Base-by-base conservation (phyloP, 1,284 basidiomycete genomes). In the Boletus semigastroideus region DNA sequence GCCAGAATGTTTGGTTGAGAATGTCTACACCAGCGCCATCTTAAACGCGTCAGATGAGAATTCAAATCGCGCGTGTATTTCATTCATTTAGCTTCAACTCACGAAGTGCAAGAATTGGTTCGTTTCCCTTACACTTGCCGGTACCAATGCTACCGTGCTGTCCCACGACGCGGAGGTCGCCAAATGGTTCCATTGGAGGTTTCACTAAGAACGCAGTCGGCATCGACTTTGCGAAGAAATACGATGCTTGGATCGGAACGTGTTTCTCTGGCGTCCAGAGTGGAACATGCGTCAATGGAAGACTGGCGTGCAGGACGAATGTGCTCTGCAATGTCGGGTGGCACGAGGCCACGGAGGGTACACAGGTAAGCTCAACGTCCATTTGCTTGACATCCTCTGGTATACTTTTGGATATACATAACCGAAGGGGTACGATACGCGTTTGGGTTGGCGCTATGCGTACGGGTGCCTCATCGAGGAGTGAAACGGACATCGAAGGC, bases 1-100 rank as follows among this genome's bases (percentile, higher is more conserved):
- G 65, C 86, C 85, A 88, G 58, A 86, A 83, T 1, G 74, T 56
- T 17, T 74, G 65, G 3, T 64, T 59, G 22, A 84, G 60, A 16
- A 89, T 77, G 53, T 90, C 84, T 8, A 89, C 86, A 1, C 90
- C 91, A 3, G 90, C 90, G 5, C 91, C 91, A 63, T 93, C 91
- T 86, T 50, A 48, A 27, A 47, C 20, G 34, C 17, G 12, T 49
- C 38, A 39, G 50, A 33, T 40, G 20, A 40, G 27, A 30, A 47
- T 42, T 49, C 46, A 49, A 19, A 34, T n/a, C 13, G 9, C 17
- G 17, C 20, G 27, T 14, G 28, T n/a, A 20, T 25, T 7, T 25
- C n/a, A 30, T 30, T 6, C 14, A 14, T 22, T 9, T 19, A 27
- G 45, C 0, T 33, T 3, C n/a, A 3, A 76, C 82, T 58, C 57